Evolutionary conservation across 805 yeast genomes (phyloP), one percentile per base, ranked within the genome.

Genomic region (Pichia exigua): DNA sequence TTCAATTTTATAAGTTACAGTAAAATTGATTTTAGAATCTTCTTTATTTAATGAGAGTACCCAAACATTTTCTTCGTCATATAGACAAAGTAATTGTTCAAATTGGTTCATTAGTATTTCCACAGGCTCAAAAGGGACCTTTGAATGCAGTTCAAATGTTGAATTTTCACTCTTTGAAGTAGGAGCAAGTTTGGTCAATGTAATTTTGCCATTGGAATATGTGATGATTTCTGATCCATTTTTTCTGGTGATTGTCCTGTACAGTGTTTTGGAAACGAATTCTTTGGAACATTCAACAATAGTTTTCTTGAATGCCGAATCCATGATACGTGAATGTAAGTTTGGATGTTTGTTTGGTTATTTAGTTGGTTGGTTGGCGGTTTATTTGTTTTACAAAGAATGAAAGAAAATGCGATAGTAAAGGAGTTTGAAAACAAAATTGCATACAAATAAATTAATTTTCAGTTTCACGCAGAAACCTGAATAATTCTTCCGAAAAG

Each of bases 51-150:
- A 47, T 4, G 62, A 54, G 9, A 61, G 20, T 11, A 61, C 46
- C 45, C 50, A 53, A 45, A 61, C 56, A 17, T 54, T 35, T 2
- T 47, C 22, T 10, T 52, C 49, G 49, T 58, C 53, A 45, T 65
- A 66, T 2, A 61, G 24, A 55, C 68, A 63, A n/a, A 66, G 27
- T 10, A 64, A 45, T 17, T 62, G 61, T 41, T 65, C 69, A n/a
- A 41, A 47, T 21, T 56, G 48, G 45, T 63, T 66, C 39, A 58
- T 30, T 7, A 59, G 43, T n/a, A 64, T 44, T 10, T 59, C 51
- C 2, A 47, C 47, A 10, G 70, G 68, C 39, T 62, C 62, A 48
- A 66, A 64, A 2, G 54, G 53, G 5, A 66, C 45, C 1, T 43
- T 27, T 1, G 44, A 38, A 24, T 53, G 50, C 17, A 64, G 49